These are phyloP conservation scores for Alloteropsis semialata DNA, from an alignment of 176 grass and related monocot species.

Conservation along the genomic window DNA sequence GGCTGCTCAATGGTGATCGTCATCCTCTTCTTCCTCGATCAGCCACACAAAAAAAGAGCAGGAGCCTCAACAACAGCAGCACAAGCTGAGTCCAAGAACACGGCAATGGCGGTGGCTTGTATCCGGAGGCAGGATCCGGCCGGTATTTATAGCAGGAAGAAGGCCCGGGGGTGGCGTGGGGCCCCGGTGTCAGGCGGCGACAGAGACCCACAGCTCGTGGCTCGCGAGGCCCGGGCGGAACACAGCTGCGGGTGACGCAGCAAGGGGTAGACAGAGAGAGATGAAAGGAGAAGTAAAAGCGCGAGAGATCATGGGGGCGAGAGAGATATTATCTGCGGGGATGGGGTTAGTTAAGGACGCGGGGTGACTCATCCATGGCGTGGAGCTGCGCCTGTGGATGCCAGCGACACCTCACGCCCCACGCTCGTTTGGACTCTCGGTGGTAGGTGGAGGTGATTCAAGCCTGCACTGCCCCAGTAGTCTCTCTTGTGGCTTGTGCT, in stretches of 20 bases:
- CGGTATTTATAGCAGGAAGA: slow-evolving; percentile 28
- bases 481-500: background rate
- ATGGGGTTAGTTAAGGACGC: background rate
- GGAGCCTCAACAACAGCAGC: background rate
- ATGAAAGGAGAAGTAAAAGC: background rate
- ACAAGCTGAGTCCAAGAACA: background rate
- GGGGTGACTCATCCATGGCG: slow-evolving; percentile 60
- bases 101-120: background rate
- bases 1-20: slow-evolving; percentile 70
- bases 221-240: background rate
- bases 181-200: background rate
- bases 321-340: background rate
- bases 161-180: background rate
- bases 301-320: background rate
- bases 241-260: background rate
- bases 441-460: too few species aligned
- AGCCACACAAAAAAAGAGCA: too few species aligned
- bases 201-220: background rate
- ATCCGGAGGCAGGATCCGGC: background rate
- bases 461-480: too few species aligned
- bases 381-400: slow-evolving; percentile 34
- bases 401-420: background rate
- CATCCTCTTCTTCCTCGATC: slow-evolving; percentile 22
- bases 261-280: background rate
- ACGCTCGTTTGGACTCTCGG: background rate